These are phyloP conservation scores for Vitis hybrid DNA, from an alignment of 177 flowering plant species.

Conservation along the genomic window DNA sequence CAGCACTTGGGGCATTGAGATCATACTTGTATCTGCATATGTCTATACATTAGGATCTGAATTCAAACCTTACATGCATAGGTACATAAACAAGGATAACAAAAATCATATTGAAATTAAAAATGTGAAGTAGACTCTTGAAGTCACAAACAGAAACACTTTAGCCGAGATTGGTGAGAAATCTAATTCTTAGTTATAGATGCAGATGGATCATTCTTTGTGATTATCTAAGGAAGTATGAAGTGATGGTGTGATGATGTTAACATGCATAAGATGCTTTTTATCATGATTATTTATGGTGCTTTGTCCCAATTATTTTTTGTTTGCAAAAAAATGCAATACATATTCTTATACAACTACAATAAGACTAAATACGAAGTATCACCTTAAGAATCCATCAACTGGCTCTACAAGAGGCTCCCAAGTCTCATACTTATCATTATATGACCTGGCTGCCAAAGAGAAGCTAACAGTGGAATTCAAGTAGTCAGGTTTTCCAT, in stretches of 20 bases:
- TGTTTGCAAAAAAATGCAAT: background rate
- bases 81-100: background rate
- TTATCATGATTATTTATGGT: background rate
- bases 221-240: too few relatives aligned
- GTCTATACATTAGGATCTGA: conserved; percentile 9
- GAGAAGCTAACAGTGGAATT: conserved; percentile 76
- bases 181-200: too few relatives aligned
- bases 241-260: too few relatives aligned
- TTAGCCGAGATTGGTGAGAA: too few relatives aligned
- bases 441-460: conserved; percentile 81
- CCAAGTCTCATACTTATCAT: conserved; percentile 93
- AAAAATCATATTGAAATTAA: background rate
- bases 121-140: background rate
- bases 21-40: conserved; percentile 76
- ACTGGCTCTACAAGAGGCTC: conserved; percentile 95
- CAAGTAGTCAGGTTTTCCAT: conserved; percentile 63
- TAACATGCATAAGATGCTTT: background rate
- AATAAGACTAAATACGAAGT: background rate
- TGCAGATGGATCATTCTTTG: too few relatives aligned
- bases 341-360: background rate
- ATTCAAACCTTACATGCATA: background rate
- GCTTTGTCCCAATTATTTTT: background rate
- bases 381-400: conserved; percentile 87
- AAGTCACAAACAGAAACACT: too few relatives aligned
- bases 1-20: conserved; percentile 59